Evolutionary conservation across 371 early-diverging fungal species (phyloP).

Genomic region (Phascolomyces articulosus): DNA sequence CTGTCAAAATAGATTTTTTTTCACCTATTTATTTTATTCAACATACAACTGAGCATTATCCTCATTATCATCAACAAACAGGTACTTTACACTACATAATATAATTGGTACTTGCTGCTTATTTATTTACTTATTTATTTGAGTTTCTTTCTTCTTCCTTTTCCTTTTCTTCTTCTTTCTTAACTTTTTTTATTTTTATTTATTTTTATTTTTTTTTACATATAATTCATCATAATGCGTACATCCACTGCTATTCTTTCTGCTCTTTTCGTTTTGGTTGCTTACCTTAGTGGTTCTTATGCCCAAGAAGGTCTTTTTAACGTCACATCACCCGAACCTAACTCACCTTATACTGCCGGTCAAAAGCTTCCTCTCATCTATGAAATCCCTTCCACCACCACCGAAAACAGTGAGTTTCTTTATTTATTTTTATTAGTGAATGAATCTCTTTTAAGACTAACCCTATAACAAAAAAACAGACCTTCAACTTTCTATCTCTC

Average conservation of each 20-base stretch:
- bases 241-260: conserved; percentile 3
- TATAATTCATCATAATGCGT: neutral
- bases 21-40: neutral
- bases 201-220: neutral
- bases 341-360: conserved; percentile 39
- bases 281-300: conserved; percentile 5
- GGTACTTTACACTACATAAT: too few species aligned
- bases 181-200: neutral
- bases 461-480: conserved; percentile 20
- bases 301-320: conserved; percentile 22
- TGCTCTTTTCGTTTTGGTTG: conserved; percentile 15
- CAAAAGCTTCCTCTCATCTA: conserved; percentile 45
- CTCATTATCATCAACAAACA: too few species aligned
- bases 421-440: too few species aligned
- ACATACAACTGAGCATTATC: too few species aligned
- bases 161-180: neutral
- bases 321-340: conserved; percentile 21
- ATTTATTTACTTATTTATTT: too few species aligned
- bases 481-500: conserved; percentile 29
- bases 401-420: conserved; percentile 28
- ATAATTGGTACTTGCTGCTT: neutral
- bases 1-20: conserved; percentile 8
- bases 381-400: conserved; percentile 27
- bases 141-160: neutral
- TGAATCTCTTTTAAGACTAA: conserved; percentile 5